These are phyloP conservation scores for Exophiala sideris DNA, from an alignment of 2,329 filamentous ascomycete genomes.

Conservation along the genomic window DNA sequence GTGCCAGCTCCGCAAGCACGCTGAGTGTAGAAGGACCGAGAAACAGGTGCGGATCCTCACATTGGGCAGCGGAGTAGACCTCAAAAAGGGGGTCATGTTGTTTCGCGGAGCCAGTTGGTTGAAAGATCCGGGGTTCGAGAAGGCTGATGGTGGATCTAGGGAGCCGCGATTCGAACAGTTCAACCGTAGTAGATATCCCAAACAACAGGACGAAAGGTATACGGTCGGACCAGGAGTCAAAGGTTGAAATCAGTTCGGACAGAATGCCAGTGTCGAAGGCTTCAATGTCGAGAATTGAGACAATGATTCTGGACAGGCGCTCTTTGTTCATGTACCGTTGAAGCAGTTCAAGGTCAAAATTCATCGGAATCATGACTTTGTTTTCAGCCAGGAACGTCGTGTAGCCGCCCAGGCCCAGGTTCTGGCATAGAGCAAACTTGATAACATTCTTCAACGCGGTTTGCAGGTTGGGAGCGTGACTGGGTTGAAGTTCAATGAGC, in stretches of 20 bases:
- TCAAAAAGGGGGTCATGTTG: conserved; percentile 33
- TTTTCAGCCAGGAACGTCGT: conserved; percentile 38
- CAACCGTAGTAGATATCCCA: conserved; percentile 61
- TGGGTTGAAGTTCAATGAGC: conserved; percentile 43
- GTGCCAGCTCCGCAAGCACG: conserved; percentile 54
- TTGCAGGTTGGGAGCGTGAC: conserved; percentile 45
- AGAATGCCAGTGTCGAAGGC: conserved; percentile 45
- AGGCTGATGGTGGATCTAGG: conserved; percentile 51
- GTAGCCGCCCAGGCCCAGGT: conserved; percentile 39
- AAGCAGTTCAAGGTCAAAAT: conserved; percentile 46
- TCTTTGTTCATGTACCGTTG: conserved; percentile 41
- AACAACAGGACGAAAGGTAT: conserved; percentile 60
- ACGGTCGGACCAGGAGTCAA: conserved; percentile 59
- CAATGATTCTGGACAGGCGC: conserved; percentile 37
- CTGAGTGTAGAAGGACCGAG: conserved; percentile 53
- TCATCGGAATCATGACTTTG: conserved; percentile 40
- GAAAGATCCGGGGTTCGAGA: conserved; percentile 55
- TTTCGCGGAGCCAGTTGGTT: conserved; percentile 31
- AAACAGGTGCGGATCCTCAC: conserved; percentile 39
- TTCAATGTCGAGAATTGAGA: conserved; percentile 47
- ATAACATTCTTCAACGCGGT: conserved; percentile 47
- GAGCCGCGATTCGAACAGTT: conserved; percentile 58
- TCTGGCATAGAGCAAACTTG: conserved; percentile 38
- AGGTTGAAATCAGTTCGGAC: conserved; percentile 43
- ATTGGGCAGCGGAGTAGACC: conserved; percentile 41